Evolutionary conservation across 2,329 filamentous ascomycete species (phyloP).

Genomic region (Acrodontium crateriforme): DNA sequence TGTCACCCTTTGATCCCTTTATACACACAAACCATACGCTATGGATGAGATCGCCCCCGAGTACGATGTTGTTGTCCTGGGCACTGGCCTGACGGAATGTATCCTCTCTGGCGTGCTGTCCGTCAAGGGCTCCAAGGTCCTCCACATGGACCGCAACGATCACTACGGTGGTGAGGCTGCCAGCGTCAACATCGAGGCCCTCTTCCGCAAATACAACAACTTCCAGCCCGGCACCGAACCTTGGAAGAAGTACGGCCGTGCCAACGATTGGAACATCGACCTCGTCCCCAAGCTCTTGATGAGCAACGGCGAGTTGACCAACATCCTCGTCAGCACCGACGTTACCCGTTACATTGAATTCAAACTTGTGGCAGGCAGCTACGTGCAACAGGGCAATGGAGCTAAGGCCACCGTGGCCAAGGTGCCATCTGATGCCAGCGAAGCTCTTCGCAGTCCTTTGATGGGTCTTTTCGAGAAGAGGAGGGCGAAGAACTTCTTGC

Average conservation of each 20-base stretch:
- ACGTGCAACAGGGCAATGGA: constrained; percentile 78
- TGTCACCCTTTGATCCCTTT: no score
- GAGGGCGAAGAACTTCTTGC: constrained; percentile 88
- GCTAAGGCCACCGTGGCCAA: constrained; percentile 85
- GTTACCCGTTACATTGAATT: constrained; percentile 41
- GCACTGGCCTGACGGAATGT: constrained; percentile 97
- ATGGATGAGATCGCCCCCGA: constrained; percentile 99
- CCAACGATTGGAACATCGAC: constrained; percentile 99
- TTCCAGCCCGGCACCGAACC: constrained; percentile 66
- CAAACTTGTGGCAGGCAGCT: constrained; percentile 74
- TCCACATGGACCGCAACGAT: constrained; percentile 97
- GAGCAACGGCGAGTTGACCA: constrained; percentile 95
- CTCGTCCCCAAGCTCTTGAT: constrained; percentile 97
- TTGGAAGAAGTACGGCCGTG: constrained; percentile 93
- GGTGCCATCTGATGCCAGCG: constrained; percentile 82
- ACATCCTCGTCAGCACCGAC: constrained; percentile 94
- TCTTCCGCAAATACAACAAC: constrained; percentile 95
- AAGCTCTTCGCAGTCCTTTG: constrained; percentile 80
- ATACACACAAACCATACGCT: no score
- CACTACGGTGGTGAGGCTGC: constrained; percentile 97
- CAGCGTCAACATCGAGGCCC: constrained; percentile 89
- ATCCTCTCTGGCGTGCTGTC: constrained; percentile 95
- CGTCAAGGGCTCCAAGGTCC: constrained; percentile 97
- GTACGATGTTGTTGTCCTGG: constrained; percentile 97
- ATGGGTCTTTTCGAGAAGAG: constrained; percentile 99